Conservation (phyloP, 2,329 filamentous ascomycete species). For the Pyrenophora tritici-repentis region DNA sequence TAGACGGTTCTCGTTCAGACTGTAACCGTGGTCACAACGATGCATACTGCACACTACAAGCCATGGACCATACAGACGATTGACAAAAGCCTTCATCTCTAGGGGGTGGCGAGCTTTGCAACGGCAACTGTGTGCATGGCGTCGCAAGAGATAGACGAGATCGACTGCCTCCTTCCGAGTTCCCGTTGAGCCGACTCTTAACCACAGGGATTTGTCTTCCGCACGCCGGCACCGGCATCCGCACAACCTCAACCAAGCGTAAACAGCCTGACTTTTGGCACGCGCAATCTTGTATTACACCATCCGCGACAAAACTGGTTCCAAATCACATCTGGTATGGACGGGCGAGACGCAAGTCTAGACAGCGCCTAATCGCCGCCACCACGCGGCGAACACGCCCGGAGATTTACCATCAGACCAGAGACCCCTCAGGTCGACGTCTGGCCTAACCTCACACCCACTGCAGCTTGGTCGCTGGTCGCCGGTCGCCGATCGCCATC, state of each 20-base stretch:
- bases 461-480: conserved; percentile 13
- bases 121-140: not conserved
- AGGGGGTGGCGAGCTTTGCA: not conserved
- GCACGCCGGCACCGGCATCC: conserved; percentile 4
- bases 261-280: conserved; percentile 3
- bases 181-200: conserved; percentile 2
- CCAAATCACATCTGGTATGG: conserved; percentile 18
- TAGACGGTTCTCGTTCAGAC: too few relatives aligned
- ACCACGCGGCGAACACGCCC: conserved; percentile 15
- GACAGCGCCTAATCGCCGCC: conserved; percentile 17
- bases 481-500: conserved; percentile 15
- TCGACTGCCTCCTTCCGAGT: conserved; percentile 1
- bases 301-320: not conserved
- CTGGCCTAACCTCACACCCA: conserved; percentile 13
- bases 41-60: too few relatives aligned
- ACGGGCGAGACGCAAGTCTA: conserved; percentile 10
- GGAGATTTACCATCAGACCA: conserved; percentile 8
- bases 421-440: conserved; percentile 10
- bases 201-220: conserved; percentile 11
- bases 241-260: not conserved
- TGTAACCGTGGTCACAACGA: too few relatives aligned
- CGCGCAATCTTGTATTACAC: conserved; percentile 6
- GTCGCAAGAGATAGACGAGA: conserved; percentile 8
- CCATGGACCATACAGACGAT: too few relatives aligned
- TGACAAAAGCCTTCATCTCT: too few relatives aligned